Evolutionary conservation across 2,329 filamentous ascomycete genomes (phyloP).

Genomic region (Ophiognomonia clavigignenti-juglandacearum): DNA sequence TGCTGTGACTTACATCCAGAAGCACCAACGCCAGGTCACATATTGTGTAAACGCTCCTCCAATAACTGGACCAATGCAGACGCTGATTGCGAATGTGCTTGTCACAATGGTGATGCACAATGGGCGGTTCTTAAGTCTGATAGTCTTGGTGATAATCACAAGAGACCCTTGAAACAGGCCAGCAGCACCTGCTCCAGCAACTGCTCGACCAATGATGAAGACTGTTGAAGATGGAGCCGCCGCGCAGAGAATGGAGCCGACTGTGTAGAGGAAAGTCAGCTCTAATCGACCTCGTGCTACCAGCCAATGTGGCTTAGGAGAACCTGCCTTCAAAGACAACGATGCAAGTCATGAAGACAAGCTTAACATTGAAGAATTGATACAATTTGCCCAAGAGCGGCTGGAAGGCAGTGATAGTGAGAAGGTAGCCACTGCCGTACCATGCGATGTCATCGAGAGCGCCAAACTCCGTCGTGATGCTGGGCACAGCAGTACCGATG

Average conservation of each 20-base stretch:
- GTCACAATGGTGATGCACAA: conserved; percentile 31
- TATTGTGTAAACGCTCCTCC: conserved; percentile 44
- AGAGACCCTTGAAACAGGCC: conserved; percentile 35
- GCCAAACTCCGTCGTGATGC: conserved; percentile 33
- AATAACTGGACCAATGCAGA: conserved; percentile 42
- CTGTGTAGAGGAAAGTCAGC: not conserved
- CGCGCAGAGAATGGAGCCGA: conserved; percentile 33
- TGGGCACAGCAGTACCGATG: conserved; percentile 22
- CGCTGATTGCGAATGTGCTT: conserved; percentile 38
- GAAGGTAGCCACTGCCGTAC: conserved; percentile 35
- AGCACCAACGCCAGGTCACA: not conserved
- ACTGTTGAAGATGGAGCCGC: conserved; percentile 23
- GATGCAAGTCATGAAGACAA: conserved; percentile 29
- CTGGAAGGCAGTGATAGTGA: conserved; percentile 34
- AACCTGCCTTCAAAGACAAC: conserved; percentile 30
- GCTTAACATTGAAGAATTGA: conserved; percentile 35
- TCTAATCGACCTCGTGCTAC: not conserved
- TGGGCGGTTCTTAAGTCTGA: conserved; percentile 21
- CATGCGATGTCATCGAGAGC: conserved; percentile 39
- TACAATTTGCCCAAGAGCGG: conserved; percentile 32
- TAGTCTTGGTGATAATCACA: conserved; percentile 30
- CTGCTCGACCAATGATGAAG: conserved; percentile 24
- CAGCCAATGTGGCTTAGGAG: not conserved
- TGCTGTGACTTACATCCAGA: not conserved
- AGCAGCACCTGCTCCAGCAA: conserved; percentile 32